Conservation (phyloP, 306 rosid species). For the Rosa lucieae region DNA sequence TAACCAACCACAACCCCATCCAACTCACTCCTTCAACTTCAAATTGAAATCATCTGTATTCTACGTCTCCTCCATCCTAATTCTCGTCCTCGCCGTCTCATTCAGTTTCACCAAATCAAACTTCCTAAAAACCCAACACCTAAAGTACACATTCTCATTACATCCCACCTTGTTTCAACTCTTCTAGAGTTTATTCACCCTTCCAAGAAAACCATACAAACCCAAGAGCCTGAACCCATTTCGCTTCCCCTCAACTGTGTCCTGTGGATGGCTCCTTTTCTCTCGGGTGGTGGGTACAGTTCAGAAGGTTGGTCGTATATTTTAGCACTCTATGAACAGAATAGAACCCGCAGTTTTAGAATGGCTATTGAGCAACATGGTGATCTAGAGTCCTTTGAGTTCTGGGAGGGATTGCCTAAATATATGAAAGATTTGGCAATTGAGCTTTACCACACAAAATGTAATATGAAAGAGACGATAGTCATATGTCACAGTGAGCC, state of each 20-base stretch:
- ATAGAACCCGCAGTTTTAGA: slow-evolving; percentile 42
- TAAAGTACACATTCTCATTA: slow-evolving; percentile 33
- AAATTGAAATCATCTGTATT: slow-evolving; percentile 37
- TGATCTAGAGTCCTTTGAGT: slow-evolving; percentile 59
- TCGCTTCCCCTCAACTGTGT: slow-evolving; percentile 44
- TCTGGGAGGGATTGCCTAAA: slow-evolving; percentile 73
- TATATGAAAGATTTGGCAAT: slow-evolving; percentile 43
- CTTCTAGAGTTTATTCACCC: slow-evolving; percentile 31
- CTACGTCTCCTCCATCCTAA: slow-evolving; percentile 39
- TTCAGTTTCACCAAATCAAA: slow-evolving; percentile 44
- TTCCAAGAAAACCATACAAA: slow-evolving; percentile 24
- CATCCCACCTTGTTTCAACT: slow-evolving; percentile 30
- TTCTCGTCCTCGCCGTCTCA: slow-evolving; percentile 53
- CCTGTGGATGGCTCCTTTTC: slow-evolving; percentile 90
- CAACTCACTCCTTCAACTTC: slow-evolving; percentile 19
- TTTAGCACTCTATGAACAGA: slow-evolving; percentile 50
- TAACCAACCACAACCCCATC: slow-evolving; percentile 14
- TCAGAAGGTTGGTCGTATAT: slow-evolving; percentile 86
- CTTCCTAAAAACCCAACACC: slow-evolving; percentile 40
- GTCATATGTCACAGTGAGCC: slow-evolving; percentile 89
- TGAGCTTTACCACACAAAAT: slow-evolving; percentile 50
- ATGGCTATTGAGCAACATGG: slow-evolving; percentile 75
- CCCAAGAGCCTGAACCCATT: slow-evolving; percentile 13
- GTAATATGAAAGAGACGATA: slow-evolving; percentile 61
- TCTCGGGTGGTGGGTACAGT: slow-evolving; percentile 88